phyloP scores from a whole-genome alignment of 768 basidiomycete genomes.

The Lactarius akahatsu region DNA sequence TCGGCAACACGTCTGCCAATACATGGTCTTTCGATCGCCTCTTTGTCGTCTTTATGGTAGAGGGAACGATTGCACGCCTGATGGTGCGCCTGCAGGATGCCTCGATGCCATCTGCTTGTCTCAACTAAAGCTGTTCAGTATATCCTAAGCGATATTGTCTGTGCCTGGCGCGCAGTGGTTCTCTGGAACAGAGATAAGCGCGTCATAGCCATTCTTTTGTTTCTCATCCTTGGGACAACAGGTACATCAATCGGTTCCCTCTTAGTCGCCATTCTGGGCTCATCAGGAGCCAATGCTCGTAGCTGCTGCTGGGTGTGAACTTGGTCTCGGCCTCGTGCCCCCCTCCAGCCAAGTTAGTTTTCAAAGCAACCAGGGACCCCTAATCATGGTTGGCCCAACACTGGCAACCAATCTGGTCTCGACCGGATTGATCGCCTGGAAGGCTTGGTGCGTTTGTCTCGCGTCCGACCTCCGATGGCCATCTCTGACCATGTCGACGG shows the following conservation, averaged over 20 bases:
- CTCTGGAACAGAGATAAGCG: constrained; percentile 6
- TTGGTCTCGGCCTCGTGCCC: not conserved
- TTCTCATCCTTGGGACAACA: not conserved
- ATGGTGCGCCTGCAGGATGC: too few relatives aligned
- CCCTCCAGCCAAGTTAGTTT: too few relatives aligned
- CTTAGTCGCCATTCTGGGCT: too few relatives aligned
- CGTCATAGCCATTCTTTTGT: not conserved
- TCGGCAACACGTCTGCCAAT: too few relatives aligned
- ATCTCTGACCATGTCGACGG: not conserved
- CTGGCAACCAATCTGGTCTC: constrained; percentile 4
- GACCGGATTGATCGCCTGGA: constrained; percentile 3
- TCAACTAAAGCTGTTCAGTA: too few relatives aligned
- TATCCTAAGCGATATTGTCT: not conserved
- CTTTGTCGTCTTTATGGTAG: too few relatives aligned
- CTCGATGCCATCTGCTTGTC: too few relatives aligned
- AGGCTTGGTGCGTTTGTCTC: not conserved
- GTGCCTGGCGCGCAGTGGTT: constrained; percentile 3
- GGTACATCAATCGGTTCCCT: not conserved
- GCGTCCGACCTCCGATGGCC: not conserved
- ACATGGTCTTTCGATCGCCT: too few relatives aligned
- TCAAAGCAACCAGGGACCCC: not conserved
- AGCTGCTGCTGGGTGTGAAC: constrained; percentile 2
- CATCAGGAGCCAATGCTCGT: too few relatives aligned
- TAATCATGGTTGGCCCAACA: constrained; percentile 1
- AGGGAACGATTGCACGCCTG: too few relatives aligned